Evolutionary conservation across 805 yeast genomes (phyloP).

Genomic region (Ogataea ganodermae): DNA sequence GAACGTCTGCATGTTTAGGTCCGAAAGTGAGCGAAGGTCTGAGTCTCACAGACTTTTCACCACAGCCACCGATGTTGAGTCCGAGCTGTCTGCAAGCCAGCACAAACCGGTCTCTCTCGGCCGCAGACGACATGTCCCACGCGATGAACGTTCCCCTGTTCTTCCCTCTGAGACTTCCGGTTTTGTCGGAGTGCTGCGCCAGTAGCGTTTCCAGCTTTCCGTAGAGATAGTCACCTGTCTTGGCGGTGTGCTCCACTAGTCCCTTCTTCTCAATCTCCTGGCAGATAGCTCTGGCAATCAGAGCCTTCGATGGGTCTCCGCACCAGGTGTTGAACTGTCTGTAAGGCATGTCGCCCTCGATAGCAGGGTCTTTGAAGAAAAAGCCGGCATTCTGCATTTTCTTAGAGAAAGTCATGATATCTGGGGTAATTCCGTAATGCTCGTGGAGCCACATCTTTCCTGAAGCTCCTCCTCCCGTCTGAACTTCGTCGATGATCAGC

Average conservation of each 20-base stretch:
- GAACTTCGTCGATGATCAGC: conserved; percentile 71
- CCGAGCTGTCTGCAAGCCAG: conserved; percentile 50
- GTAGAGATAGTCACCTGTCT: conserved; percentile 58
- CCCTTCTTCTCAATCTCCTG: conserved; percentile 53
- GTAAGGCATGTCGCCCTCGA: conserved; percentile 62
- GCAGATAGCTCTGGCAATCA: conserved; percentile 61
- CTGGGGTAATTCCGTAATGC: conserved; percentile 64
- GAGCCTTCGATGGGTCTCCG: conserved; percentile 71
- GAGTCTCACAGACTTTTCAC: conserved; percentile 57
- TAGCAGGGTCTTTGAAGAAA: conserved; percentile 58
- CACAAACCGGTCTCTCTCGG: conserved; percentile 49
- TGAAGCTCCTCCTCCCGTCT: conserved; percentile 74
- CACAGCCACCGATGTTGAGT: conserved; percentile 70
- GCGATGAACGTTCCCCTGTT: conserved; percentile 67
- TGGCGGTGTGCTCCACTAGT: conserved; percentile 48
- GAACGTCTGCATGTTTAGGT: conserved; percentile 59
- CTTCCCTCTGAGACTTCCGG: conserved; percentile 60
- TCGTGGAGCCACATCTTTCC: conserved; percentile 77
- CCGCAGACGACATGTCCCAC: conserved; percentile 52
- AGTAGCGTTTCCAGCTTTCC: conserved; percentile 42
- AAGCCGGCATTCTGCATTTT: conserved; percentile 76
- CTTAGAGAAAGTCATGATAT: conserved; percentile 70
- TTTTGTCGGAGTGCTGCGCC: conserved; percentile 41
- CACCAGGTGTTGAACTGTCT: conserved; percentile 81
- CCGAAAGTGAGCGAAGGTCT: conserved; percentile 68